Conservation (phyloP, 1,284 basidiomycete genomes). For the Rugiboletus extremiorientalis region DNA sequence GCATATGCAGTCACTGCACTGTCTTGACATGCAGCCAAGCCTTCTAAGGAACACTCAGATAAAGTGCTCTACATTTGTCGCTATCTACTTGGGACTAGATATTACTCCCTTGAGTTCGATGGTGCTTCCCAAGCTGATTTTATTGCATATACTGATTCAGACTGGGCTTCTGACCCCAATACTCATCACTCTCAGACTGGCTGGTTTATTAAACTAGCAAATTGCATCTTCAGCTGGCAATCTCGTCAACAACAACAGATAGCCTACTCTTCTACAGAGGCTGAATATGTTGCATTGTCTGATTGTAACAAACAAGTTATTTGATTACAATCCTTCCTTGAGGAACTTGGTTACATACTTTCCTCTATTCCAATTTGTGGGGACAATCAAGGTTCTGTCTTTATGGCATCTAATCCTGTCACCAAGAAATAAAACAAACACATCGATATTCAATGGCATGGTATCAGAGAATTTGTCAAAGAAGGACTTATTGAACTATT, state of each 20-base stretch:
- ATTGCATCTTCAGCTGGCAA: not conserved
- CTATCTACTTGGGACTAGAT: constrained; percentile 19
- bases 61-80: constrained; percentile 18
- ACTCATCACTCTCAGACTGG: constrained; percentile 20
- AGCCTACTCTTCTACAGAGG: no score
- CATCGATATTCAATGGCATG: not conserved
- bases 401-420: constrained; percentile 33
- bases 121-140: not conserved
- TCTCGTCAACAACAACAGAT: not conserved
- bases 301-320: constrained; percentile 11
- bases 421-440: constrained; percentile 6
- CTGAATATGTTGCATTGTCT: not conserved
- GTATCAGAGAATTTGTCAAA: not conserved
- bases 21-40: not conserved
- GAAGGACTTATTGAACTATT: not conserved
- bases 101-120: not conserved
- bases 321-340: constrained; percentile 25
- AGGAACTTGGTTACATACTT: constrained; percentile 19
- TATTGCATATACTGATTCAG: constrained; percentile 23
- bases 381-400: constrained; percentile 40
- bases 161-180: constrained; percentile 22
- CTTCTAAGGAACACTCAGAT: not conserved
- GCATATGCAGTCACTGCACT: not conserved
- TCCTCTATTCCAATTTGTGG: constrained; percentile 20
- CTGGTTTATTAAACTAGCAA: not conserved